Evolutionary conservation across 805 yeast species (phyloP).

Genomic region (Candida sakaeoensis): DNA sequence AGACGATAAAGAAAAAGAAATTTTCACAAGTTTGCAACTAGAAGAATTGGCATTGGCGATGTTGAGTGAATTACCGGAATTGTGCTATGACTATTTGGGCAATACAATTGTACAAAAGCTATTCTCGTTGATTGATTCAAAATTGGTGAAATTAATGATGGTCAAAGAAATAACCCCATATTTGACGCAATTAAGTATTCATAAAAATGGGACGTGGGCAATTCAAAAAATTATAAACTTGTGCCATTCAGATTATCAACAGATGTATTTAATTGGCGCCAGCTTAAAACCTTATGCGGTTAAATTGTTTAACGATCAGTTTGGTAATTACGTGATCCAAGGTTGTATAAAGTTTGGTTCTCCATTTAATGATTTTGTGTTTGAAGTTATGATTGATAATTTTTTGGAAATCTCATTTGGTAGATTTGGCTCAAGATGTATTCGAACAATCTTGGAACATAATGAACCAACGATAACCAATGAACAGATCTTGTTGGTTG

Average conservation of each 20-base stretch:
- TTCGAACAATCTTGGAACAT: constrained; percentile 88
- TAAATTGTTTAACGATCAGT: constrained; percentile 88
- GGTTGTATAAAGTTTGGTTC: constrained; percentile 87
- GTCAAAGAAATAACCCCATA: constrained; percentile 72
- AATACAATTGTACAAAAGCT: constrained; percentile 93
- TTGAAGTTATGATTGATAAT: constrained; percentile 73
- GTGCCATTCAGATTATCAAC: constrained; percentile 49
- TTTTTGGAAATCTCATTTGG: constrained; percentile 82
- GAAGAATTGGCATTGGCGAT: constrained; percentile 81
- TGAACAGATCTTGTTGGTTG: constrained; percentile 68
- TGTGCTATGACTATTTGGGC: constrained; percentile 90
- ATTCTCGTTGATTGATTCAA: constrained; percentile 63
- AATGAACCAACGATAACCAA: constrained; percentile 34
- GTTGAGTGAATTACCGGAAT: constrained; percentile 84
- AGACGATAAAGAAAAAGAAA: constrained; percentile 1
- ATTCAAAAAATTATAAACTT: constrained; percentile 88
- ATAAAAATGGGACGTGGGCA: constrained; percentile 99
- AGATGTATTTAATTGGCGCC: constrained; percentile 58
- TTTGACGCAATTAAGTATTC: constrained; percentile 88
- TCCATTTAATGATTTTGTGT: constrained; percentile 86
- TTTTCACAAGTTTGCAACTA: constrained; percentile 51
- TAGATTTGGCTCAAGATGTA: constrained; percentile 92
- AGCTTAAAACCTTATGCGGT: constrained; percentile 78
- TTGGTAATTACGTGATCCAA: constrained; percentile 94
- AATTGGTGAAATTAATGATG: constrained; percentile 74